phyloP scores from a whole-genome alignment of 352 stramenopile genomes.

The Halophytophthora polymorphica region DNA sequence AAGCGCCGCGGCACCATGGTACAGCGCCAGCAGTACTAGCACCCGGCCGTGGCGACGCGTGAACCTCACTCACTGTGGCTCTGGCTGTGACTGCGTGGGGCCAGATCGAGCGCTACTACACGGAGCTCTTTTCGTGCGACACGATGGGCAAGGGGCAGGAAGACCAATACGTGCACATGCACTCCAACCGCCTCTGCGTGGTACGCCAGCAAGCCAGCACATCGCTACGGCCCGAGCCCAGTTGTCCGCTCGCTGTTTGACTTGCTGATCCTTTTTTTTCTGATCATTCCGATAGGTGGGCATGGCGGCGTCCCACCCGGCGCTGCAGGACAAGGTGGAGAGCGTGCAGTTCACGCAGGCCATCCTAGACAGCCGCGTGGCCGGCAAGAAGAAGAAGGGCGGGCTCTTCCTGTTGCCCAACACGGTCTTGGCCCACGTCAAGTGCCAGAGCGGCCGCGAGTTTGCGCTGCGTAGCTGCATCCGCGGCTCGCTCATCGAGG shows the following conservation, averaged over 20 bases:
- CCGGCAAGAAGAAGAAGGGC: conserved; percentile 88
- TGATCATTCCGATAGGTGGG: conserved; percentile 30
- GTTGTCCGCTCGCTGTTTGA: too few relatives aligned
- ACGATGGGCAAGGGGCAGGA: conserved; percentile 62
- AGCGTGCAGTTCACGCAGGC: conserved; percentile 60
- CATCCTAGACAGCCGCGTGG: conserved; percentile 70
- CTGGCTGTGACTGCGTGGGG: too few relatives aligned
- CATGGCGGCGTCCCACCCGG: conserved; percentile 57
- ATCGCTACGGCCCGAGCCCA: too few relatives aligned
- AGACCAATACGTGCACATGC: conserved; percentile 89
- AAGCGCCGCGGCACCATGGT: conserved; percentile 75
- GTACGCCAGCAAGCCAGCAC: conserved; percentile 13
- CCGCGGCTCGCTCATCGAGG: conserved; percentile 70
- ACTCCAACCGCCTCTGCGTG: conserved; percentile 86
- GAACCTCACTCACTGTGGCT: not conserved
- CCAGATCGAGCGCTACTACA: conserved; percentile 87
- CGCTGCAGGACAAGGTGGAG: conserved; percentile 63
- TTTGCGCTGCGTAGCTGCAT: conserved; percentile 82
- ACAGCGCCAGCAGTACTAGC: not conserved
- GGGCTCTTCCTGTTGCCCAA: conserved; percentile 68
- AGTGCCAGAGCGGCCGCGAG: conserved; percentile 52
- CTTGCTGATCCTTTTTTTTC: too few relatives aligned
- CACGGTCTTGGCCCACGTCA: conserved; percentile 63
- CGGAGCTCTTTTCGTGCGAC: conserved; percentile 78
- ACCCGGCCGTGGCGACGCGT: not conserved